Conservation (phyloP, 805 yeast species). For the Lachancea fermentati region DNA sequence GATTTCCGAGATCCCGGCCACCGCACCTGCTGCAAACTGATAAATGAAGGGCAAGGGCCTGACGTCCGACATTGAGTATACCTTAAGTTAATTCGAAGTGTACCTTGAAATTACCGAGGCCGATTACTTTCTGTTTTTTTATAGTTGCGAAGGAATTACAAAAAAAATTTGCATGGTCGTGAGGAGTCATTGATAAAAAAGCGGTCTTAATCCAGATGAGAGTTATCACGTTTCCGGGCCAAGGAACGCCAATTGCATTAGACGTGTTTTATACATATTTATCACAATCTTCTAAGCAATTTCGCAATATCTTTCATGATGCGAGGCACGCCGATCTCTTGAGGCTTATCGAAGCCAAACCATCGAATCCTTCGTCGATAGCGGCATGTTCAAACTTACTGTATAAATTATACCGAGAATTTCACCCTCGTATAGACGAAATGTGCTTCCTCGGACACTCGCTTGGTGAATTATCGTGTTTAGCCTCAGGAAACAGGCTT, state of each 20-base stretch:
- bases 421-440: conserved; percentile 3
- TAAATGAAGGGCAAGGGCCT: conserved; percentile 79
- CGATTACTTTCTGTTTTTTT: neutral
- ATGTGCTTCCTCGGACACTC: conserved; percentile 30
- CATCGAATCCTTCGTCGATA: conserved; percentile 30
- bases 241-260: conserved; percentile 30
- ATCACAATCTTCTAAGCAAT: conserved; percentile 19
- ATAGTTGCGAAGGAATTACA: neutral
- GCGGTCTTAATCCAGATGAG: conserved; percentile 13
- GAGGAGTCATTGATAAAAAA: neutral
- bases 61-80: conserved; percentile 10
- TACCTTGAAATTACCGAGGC: neutral
- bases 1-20: conserved; percentile 96
- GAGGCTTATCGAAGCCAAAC: conserved; percentile 19
- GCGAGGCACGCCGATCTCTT: conserved; percentile 19
- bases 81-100: neutral
- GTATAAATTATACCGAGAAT: conserved; percentile 9
- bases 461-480: conserved; percentile 31
- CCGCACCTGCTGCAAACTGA: conserved; percentile 88
- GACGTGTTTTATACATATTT: conserved; percentile 22
- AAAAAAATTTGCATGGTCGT: neutral
- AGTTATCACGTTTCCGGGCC: conserved; percentile 32
- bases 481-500: conserved; percentile 24
- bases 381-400: conserved; percentile 30
- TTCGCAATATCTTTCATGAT: conserved; percentile 17